Base-by-base conservation (phyloP, 1,139 yeast genomes). In the Zygoascus hellenicus region DNA sequence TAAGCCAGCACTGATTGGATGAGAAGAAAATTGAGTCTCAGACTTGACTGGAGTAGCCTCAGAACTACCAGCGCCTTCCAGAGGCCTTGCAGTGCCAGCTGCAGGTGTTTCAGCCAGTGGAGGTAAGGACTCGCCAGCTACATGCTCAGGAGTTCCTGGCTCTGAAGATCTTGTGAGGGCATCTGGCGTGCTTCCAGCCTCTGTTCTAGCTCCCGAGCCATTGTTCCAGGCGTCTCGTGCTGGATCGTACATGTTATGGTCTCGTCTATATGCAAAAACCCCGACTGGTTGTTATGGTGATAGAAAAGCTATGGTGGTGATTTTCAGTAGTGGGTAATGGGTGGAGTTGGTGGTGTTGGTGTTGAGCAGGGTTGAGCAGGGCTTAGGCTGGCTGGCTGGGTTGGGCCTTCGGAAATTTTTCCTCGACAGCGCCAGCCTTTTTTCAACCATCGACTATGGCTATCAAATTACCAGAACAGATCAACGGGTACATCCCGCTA, bases 401-500 rank as follows among this genome's bases (percentile, higher is more conserved):
- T 22, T 22, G 26, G 26, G 26, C 26, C 4, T 22, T 22, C 26
- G 6, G 26, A 22, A 22, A 22, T 22, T 22, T 22, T 22, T 22
- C 26, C 26, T 22, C 26, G 26, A 22, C 26, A 22, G 26, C 26
- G 26, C 26, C 26, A 22, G 26, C 26, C 26, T 22, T 22, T 22
- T 22, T 22, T 22, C 26, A 29, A 4, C 28, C 41, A 34, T 7
- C 39, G 9, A 34, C n/a, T 2, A 42, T 42, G 45, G 38, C 38
- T 7, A 19, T 46, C 29, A 30, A 32, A 15, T 14, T 47, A 10
- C 47, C 51, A 17, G 43, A 48, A 30, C 40, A 22, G 16, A 42
- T 80, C 41, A 78, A 75, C 58, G 85, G 84, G 38, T 80, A 72
- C 59, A 65, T 70, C 36, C 70, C 80, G n/a, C 65, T 79, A 34